Conservation (phyloP, 192 early-diverging fungal species). For the Spinellus fusiger region DNA sequence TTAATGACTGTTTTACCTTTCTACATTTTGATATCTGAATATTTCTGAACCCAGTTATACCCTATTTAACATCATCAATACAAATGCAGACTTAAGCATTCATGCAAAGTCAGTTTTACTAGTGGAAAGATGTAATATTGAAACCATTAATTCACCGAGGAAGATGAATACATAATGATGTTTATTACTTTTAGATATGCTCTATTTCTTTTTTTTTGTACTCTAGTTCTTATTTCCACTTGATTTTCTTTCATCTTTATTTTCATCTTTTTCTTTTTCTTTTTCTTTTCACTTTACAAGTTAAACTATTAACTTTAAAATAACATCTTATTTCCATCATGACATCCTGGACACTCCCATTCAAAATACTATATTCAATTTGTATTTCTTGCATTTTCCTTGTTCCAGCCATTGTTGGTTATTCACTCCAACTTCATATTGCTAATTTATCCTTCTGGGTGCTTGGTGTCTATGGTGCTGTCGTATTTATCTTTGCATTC, state of each 20-base stretch:
- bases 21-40: no score
- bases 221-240: no score
- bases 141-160: no score
- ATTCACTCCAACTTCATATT: conserved; percentile 17
- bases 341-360: conserved; percentile 20
- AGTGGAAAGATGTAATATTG: no score
- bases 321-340: conserved; percentile 5
- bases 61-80: no score
- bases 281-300: neutral
- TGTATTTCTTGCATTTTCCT: conserved; percentile 25
- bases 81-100: no score
- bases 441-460: conserved; percentile 11
- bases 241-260: no score
- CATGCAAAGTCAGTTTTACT: no score
- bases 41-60: no score
- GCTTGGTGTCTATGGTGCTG: conserved; percentile 30
- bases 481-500: conserved; percentile 29
- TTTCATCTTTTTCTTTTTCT: neutral
- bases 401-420: conserved; percentile 27
- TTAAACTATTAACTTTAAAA: neutral
- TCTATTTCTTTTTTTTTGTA: no score
- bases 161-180: neutral
- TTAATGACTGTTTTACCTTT: no score
- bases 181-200: no score
- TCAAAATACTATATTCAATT: conserved; percentile 32